These are phyloP conservation scores for Colletotrichum truncatum DNA, from an alignment of 2,329 filamentous ascomycete species.

Conservation along the genomic window DNA sequence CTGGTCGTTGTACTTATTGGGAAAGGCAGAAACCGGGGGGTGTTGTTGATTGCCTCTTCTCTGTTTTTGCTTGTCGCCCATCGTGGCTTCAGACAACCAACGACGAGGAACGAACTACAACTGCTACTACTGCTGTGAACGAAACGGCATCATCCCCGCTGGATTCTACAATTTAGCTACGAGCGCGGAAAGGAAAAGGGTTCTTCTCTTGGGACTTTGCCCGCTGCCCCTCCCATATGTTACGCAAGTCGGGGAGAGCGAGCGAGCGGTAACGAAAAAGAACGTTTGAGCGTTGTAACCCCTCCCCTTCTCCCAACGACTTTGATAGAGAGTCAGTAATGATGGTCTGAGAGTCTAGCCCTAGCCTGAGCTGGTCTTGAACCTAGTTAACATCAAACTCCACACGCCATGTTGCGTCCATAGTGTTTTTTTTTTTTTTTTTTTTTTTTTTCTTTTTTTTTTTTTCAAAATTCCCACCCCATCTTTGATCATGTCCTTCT, in stretches of 20 bases:
- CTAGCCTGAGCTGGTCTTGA: no score
- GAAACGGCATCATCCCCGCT: no score
- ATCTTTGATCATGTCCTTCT: background rate
- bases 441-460: no score
- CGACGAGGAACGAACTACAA: no score
- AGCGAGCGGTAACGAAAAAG: background rate
- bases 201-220: background rate
- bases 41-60: background rate
- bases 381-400: background rate
- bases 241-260: no score
- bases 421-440: background rate
- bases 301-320: background rate
- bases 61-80: background rate
- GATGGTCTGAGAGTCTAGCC: slow-evolving; percentile 6
- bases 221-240: no score
- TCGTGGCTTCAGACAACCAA: no score
- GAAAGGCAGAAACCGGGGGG: no score
- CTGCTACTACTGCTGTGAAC: no score
- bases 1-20: background rate
- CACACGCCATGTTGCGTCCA: background rate
- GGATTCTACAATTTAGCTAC: no score
- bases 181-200: background rate
- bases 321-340: no score
- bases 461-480: no score
- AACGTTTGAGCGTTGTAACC: background rate